A percentile compares a stretch with the other conserved stretches of the same genome.
phyloP scores from a whole-genome alignment of 2,329 filamentous ascomycete species.

The Botrytis squamosa region DNA sequence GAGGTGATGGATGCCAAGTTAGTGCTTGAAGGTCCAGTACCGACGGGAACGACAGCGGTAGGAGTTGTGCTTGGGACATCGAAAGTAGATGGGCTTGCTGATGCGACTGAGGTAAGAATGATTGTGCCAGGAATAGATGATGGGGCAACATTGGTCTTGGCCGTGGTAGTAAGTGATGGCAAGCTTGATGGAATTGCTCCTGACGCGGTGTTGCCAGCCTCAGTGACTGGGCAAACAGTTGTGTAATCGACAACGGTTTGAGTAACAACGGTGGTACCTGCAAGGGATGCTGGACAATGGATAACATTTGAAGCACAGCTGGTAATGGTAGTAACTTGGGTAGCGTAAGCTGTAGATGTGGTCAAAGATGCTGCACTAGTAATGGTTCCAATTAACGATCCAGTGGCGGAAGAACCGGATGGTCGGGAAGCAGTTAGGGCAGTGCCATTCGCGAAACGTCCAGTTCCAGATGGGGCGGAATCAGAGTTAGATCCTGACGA shows the following conservation, averaged over 20 bases:
- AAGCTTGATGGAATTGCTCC: background rate
- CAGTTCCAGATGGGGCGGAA: background rate
- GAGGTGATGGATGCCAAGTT: constrained; percentile 11
- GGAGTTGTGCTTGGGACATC: background rate
- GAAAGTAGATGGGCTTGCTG: background rate
- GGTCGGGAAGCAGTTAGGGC: background rate
- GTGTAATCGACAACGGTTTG: constrained; percentile 26
- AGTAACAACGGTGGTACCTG: constrained; percentile 24
- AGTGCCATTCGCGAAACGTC: background rate
- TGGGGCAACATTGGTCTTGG: background rate
- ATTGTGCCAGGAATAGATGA: background rate
- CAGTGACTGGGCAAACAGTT: constrained; percentile 26
- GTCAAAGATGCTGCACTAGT: constrained; percentile 24
- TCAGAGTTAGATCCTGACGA: background rate
- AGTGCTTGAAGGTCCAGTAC: background rate
- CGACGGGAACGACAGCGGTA: background rate
- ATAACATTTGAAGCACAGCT: constrained; percentile 26
- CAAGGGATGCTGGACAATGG: constrained; percentile 25
- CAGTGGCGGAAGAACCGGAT: background rate
- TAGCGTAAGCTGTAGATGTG: constrained; percentile 28
- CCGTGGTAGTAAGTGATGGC: background rate
- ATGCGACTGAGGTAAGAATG: background rate
- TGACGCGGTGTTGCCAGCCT: background rate
- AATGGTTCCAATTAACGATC: constrained; percentile 18
- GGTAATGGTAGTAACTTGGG: constrained; percentile 24